phyloP scores from a whole-genome alignment of 1,284 basidiomycete species.

The Xerocomus minutiporus region DNA sequence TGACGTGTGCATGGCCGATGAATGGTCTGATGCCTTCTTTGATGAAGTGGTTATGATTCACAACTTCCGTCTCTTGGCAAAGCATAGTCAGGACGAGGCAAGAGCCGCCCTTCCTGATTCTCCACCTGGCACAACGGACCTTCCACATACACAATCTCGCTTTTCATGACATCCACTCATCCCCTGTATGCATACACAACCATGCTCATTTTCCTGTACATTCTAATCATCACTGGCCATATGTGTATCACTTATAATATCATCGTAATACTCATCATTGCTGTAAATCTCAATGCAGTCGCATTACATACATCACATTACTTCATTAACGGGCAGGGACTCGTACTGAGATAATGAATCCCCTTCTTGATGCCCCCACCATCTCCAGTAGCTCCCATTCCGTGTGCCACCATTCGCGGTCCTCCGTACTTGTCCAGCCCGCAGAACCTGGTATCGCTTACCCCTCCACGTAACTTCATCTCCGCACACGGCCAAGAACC shows the following conservation, averaged over 20 bases:
- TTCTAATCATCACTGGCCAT: constrained; percentile 31
- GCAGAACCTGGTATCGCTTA: constrained; percentile 55
- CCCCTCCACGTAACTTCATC: constrained; percentile 84
- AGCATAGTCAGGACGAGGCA: constrained; percentile 35
- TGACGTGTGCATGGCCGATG: constrained; percentile 35
- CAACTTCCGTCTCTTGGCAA: constrained; percentile 41
- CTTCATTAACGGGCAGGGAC: constrained; percentile 13
- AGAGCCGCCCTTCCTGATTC: constrained; percentile 25
- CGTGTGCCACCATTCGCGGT: constrained; percentile 2
- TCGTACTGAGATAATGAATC: constrained; percentile 15
- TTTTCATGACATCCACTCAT: constrained; percentile 26
- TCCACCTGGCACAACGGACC: constrained; percentile 24
- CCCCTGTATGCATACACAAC: constrained; percentile 30
- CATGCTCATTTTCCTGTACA: constrained; percentile 32
- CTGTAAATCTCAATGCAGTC: constrained; percentile 26
- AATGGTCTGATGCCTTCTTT: constrained; percentile 55
- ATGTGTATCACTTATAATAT: constrained; percentile 35
- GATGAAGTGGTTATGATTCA: constrained; percentile 54
- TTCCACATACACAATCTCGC: constrained; percentile 16
- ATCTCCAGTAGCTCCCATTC: constrained; percentile 7
- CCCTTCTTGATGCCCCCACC: constrained; percentile 12
- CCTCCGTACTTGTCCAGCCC: constrained; percentile 57
- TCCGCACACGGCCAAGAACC: constrained; percentile 74
- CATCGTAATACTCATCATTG: constrained; percentile 29
- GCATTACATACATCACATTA: constrained; percentile 19